A percentile compares a stretch with the other conserved stretches of the same genome.
phyloP scores from a whole-genome alignment of 768 basidiomycete species.

The Mycena kentingensis region DNA sequence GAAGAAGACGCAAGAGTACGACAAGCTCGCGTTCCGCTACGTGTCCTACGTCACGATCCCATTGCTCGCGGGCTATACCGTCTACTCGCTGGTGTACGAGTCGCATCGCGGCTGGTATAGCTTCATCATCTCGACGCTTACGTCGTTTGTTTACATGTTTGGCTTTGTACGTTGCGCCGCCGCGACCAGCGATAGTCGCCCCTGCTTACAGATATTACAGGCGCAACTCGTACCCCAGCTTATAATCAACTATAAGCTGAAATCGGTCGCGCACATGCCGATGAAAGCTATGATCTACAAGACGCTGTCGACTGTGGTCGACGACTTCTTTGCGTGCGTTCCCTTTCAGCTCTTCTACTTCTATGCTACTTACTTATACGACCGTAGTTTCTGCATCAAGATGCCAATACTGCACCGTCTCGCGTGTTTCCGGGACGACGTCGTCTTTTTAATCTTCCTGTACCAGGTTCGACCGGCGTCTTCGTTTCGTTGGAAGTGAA shows the following conservation, averaged over 20 bases:
- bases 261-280: conserved; percentile 97
- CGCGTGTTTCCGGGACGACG: conserved; percentile 87
- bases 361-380: conserved; percentile 21
- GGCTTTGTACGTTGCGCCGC: conserved; percentile 77
- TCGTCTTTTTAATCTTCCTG: conserved; percentile 88
- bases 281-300: conserved; percentile 99
- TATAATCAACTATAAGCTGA: conserved; percentile 97
- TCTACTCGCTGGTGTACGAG: conserved; percentile 80
- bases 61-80: conserved; percentile 69
- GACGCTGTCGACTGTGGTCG: conserved; percentile 84
- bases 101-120: conserved; percentile 95
- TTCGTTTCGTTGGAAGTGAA: not conserved
- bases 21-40: conserved; percentile 91
- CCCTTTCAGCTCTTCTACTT: conserved; percentile 9
- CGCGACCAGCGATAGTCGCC: conserved; percentile 7
- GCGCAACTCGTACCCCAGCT: conserved; percentile 85
- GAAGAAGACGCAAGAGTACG: conserved; percentile 96
- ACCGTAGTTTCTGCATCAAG: conserved; percentile 83
- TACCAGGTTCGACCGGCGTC: conserved; percentile 71
- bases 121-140: conserved; percentile 90
- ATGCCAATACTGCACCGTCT: conserved; percentile 95
- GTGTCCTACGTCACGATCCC: conserved; percentile 91
- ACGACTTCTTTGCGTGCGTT: conserved; percentile 87
- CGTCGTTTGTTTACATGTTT: conserved; percentile 94
- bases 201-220: conserved; percentile 40